Percentiles rank a stretch among this genome's conserved stretches.
phyloP scores from a whole-genome alignment of 768 basidiomycete species.

The Baorangia bicolor region DNA sequence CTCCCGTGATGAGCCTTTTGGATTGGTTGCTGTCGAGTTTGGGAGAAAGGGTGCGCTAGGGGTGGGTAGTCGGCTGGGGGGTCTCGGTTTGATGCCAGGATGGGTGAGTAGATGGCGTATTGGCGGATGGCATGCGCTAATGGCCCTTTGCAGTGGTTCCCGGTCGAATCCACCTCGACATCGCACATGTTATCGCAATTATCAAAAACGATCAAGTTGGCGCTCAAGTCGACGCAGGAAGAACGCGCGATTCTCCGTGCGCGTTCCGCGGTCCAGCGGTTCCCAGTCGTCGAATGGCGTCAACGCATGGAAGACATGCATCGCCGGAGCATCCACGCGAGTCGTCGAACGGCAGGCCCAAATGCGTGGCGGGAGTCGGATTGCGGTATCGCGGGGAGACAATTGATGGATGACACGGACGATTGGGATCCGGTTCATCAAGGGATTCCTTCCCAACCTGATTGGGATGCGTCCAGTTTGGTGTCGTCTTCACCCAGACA shows the following conservation, averaged over 20 bases:
- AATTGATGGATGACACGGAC: slow-evolving; percentile 62
- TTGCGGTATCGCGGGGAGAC: slow-evolving; percentile 44
- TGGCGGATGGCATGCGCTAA: not conserved
- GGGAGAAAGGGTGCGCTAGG: slow-evolving; percentile 95
- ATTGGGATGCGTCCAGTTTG: slow-evolving; percentile 69
- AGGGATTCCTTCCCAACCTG: slow-evolving; percentile 65
- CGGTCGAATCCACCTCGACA: slow-evolving; percentile 90
- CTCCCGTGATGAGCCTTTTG: slow-evolving; percentile 95
- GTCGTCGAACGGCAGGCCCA: slow-evolving; percentile 63
- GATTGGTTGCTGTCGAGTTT: slow-evolving; percentile 94
- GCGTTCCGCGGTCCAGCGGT: slow-evolving; percentile 90
- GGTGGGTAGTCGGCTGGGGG: slow-evolving; percentile 91
- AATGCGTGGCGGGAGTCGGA: slow-evolving; percentile 81
- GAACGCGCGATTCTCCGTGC: slow-evolving; percentile 92
- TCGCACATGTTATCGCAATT: slow-evolving; percentile 94
- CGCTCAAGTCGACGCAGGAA: slow-evolving; percentile 85
- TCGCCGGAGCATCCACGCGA: slow-evolving; percentile 72
- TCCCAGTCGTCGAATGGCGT: slow-evolving; percentile 98
- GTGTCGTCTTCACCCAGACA: slow-evolving; percentile 37
- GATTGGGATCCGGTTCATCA: slow-evolving; percentile 79
- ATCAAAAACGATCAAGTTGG: slow-evolving; percentile 92
- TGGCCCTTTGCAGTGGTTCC: slow-evolving; percentile 73
- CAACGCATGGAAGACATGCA: slow-evolving; percentile 96
- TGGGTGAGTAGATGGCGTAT: slow-evolving; percentile 61
- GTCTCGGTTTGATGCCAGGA: slow-evolving; percentile 95